Evolutionary conservation across 768 basidiomycete genomes (phyloP).

Genomic region (Mycena kentingensis): DNA sequence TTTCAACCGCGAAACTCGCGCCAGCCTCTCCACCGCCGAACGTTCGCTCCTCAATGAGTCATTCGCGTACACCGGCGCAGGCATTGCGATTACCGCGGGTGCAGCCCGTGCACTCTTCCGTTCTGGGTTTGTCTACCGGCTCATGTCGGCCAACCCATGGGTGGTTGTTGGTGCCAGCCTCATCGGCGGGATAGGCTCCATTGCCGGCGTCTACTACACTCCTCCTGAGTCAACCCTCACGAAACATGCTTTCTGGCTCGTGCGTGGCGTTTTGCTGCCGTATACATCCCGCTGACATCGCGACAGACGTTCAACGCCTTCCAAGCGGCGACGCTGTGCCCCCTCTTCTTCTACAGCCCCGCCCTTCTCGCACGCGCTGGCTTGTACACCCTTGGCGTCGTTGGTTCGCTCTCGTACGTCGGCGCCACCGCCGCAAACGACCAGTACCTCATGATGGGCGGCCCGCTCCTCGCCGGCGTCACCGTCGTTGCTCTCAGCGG

Average conservation of each 20-base stretch:
- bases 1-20: constrained; percentile 80
- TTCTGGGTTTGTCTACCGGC: constrained; percentile 64
- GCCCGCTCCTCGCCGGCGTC: constrained; percentile 85
- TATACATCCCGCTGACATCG: background rate
- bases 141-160: constrained; percentile 89
- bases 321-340: constrained; percentile 85
- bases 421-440: constrained; percentile 88
- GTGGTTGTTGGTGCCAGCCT: constrained; percentile 81
- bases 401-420: constrained; percentile 84
- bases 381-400: constrained; percentile 82
- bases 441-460: constrained; percentile 83
- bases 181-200: constrained; percentile 76
- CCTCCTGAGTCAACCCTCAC: constrained; percentile 73
- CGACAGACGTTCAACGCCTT: constrained; percentile 78
- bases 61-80: constrained; percentile 84
- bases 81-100: constrained; percentile 73
- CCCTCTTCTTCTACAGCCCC: constrained; percentile 86
- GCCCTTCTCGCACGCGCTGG: constrained; percentile 86
- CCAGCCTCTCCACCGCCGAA: constrained; percentile 61
- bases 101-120: constrained; percentile 80
- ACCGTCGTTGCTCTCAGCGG: constrained; percentile 85
- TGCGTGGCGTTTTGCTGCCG: constrained; percentile 33
- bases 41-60: constrained; percentile 71
- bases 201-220: constrained; percentile 82
- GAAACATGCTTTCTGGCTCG: constrained; percentile 83